Evolutionary conservation across 176 grass and related monocot genomes (phyloP).

Genomic region (Miscanthus lutarioriparius): DNA sequence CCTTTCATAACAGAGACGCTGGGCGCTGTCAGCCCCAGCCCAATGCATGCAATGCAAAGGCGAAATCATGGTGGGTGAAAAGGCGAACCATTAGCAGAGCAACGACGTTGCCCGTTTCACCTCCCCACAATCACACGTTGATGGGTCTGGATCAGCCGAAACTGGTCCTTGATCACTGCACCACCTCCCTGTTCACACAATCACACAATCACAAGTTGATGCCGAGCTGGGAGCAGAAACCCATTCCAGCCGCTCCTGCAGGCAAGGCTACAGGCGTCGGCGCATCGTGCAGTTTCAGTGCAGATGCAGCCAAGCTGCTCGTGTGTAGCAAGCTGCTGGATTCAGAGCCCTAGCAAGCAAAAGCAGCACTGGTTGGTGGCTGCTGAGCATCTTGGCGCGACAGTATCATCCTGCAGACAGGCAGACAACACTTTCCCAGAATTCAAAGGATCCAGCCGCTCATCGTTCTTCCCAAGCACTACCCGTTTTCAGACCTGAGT

Average conservation of each 20-base stretch:
- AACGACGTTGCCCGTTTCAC: background rate
- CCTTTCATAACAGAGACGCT: constrained; percentile 33
- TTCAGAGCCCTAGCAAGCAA: background rate
- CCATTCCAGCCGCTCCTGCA: constrained; percentile 5
- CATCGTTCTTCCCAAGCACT: background rate
- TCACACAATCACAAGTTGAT: too few relatives aligned
- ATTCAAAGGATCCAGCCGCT: background rate
- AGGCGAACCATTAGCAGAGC: background rate
- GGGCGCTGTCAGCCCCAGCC: background rate
- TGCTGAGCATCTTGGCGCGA: background rate
- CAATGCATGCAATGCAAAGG: background rate
- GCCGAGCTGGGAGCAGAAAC: background rate
- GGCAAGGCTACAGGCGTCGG: background rate
- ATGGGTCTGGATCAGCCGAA: background rate
- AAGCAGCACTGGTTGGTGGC: background rate
- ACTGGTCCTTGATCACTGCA: background rate
- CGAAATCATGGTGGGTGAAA: background rate
- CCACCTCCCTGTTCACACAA: background rate
- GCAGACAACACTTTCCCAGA: background rate
- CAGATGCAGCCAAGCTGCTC: constrained; percentile 6
- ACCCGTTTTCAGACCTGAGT: background rate
- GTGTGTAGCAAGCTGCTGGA: background rate
- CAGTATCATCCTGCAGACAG: background rate
- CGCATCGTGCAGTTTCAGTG: background rate
- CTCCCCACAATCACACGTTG: background rate